Evolutionary conservation across 2,329 filamentous ascomycete genomes (phyloP).

Genomic region (Microcyclospora pomicola): DNA sequence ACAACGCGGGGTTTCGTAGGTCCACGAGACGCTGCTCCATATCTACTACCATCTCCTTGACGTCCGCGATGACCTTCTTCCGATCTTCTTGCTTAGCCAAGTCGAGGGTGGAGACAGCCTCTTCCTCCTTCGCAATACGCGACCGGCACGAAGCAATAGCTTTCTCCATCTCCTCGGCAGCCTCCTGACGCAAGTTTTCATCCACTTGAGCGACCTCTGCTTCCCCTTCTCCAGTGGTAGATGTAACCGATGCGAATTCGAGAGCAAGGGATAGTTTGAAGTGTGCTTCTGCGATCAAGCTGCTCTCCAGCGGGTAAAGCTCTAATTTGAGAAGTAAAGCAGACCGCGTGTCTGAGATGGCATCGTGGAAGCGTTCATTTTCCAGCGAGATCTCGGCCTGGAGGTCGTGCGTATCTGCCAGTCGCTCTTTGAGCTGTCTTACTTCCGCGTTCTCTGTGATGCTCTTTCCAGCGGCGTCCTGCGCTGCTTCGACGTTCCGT

Average conservation of each 20-base stretch:
- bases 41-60: constrained; percentile 64
- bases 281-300: constrained; percentile 83
- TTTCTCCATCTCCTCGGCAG: constrained; percentile 54
- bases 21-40: constrained; percentile 67
- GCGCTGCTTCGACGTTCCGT: constrained; percentile 39
- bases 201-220: constrained; percentile 40
- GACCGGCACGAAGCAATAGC: constrained; percentile 60
- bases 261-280: constrained; percentile 92
- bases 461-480: constrained; percentile 36
- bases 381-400: constrained; percentile 95
- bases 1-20: constrained; percentile 48
- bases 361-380: constrained; percentile 80
- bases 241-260: constrained; percentile 72
- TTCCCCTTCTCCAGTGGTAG: constrained; percentile 37
- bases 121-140: constrained; percentile 57
- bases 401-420: constrained; percentile 86
- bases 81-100: constrained; percentile 44
- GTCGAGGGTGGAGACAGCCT: constrained; percentile 42
- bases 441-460: constrained; percentile 26
- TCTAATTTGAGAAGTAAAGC: constrained; percentile 66
- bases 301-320: constrained; percentile 66
- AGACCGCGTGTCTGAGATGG: constrained; percentile 69
- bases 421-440: constrained; percentile 62
- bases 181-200: constrained; percentile 56
- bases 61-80: constrained; percentile 51